These are phyloP conservation scores for Hibiscus syriacus DNA, from an alignment of 345 rosid species.

Conservation along the genomic window DNA sequence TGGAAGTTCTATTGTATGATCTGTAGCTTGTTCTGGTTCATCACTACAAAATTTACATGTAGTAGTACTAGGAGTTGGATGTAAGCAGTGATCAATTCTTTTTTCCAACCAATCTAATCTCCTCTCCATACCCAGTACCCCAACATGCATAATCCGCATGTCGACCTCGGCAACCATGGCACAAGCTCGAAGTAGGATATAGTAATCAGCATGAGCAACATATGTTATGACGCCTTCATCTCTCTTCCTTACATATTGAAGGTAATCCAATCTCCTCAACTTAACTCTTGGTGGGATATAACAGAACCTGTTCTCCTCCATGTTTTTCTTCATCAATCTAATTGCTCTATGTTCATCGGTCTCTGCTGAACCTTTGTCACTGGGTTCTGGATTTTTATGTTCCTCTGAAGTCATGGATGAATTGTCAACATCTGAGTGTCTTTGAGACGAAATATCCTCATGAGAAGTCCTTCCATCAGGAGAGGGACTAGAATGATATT, in stretches of 20 bases:
- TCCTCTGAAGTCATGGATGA: constrained; percentile 14
- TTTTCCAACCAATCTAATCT: constrained; percentile 35
- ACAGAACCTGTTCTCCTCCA: constrained; percentile 56
- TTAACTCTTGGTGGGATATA: constrained; percentile 70
- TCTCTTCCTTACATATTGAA: no score
- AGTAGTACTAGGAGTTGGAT: no score
- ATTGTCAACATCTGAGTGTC: constrained; percentile 6
- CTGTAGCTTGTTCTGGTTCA: constrained; percentile 10
- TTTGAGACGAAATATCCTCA: not conserved
- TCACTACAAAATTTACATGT: constrained; percentile 42
- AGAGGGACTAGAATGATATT: not conserved
- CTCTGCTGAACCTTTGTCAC: constrained; percentile 9
- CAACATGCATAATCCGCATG: constrained; percentile 52
- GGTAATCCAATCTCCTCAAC: no score
- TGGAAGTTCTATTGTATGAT: constrained; percentile 20
- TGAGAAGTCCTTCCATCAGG: not conserved
- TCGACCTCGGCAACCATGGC: constrained; percentile 58
- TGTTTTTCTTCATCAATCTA: constrained; percentile 42
- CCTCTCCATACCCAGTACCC: constrained; percentile 66
- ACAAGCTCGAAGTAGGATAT: constrained; percentile 62
- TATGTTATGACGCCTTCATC: no score
- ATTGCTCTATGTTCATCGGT: constrained; percentile 25
- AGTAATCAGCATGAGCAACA: constrained; percentile 86
- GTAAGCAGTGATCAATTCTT: not conserved
- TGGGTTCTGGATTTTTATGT: constrained; percentile 9